phyloP scores from a whole-genome alignment of 1,284 basidiomycete species.

The Puccinia novopanici region DNA sequence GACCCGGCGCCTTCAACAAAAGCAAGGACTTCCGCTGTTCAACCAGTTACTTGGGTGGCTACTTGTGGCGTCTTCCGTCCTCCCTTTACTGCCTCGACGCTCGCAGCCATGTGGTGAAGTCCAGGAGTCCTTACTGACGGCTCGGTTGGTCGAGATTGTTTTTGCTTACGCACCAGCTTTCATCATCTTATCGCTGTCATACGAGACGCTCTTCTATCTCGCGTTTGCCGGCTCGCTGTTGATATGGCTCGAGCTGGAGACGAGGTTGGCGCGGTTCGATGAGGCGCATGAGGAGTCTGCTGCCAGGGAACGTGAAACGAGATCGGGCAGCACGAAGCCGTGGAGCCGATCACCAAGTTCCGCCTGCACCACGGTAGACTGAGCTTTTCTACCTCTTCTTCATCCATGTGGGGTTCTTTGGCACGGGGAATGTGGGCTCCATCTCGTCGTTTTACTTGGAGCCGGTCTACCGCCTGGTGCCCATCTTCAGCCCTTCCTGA shows the following conservation, averaged over 20 bases:
- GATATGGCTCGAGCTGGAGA: slow-evolving; percentile 73
- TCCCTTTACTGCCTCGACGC: slow-evolving; percentile 33
- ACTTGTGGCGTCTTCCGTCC: slow-evolving; percentile 56
- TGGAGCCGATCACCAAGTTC: slow-evolving; percentile 58
- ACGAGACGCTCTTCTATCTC: slow-evolving; percentile 78
- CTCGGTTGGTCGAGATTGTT: slow-evolving; percentile 53
- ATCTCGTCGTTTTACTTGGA: slow-evolving; percentile 78
- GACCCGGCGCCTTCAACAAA: slow-evolving; percentile 67
- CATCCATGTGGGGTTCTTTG: slow-evolving; percentile 84
- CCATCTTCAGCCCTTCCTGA: slow-evolving; percentile 81
- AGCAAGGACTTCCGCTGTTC: slow-evolving; percentile 68
- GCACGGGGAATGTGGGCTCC: slow-evolving; percentile 69
- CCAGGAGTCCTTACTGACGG: slow-evolving; percentile 11
- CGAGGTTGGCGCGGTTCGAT: slow-evolving; percentile 56
- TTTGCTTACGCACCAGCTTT: slow-evolving; percentile 73
- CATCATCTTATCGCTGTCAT: slow-evolving; percentile 76
- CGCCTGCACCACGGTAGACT: slow-evolving; percentile 70
- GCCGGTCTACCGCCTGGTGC: slow-evolving; percentile 83
- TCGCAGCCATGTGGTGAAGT: background rate
- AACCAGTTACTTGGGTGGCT: slow-evolving; percentile 72
- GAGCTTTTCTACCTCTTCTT: slow-evolving; percentile 83
- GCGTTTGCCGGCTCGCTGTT: slow-evolving; percentile 69
- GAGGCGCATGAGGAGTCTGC: background rate
- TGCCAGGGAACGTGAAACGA: background rate
- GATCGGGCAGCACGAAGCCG: background rate